Percentiles rank a stretch among this genome's conserved stretches.
Evolutionary conservation across 306 rosid genomes (phyloP).

Genomic region (Ceratonia siliqua): DNA sequence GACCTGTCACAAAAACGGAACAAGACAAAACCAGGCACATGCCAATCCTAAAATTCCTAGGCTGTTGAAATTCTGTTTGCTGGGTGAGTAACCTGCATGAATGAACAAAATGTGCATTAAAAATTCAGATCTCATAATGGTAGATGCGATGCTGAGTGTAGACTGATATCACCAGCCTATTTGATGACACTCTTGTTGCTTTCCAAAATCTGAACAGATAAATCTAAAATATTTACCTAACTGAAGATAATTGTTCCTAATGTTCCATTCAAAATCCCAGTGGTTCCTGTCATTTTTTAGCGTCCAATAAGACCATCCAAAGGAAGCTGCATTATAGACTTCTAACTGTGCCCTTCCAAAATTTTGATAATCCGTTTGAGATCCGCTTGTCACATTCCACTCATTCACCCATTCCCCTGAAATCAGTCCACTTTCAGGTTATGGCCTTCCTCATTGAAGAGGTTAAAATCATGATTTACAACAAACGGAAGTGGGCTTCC

Average conservation of each 20-base stretch:
- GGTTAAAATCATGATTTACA: not conserved
- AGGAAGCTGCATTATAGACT: constrained; percentile 70
- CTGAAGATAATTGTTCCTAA: constrained; percentile 71
- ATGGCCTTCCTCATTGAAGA: not conserved
- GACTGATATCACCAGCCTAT: not conserved
- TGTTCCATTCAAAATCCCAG: constrained; percentile 94
- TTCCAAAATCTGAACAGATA: not conserved
- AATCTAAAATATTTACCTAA: constrained; percentile 46
- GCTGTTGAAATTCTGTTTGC: constrained; percentile 31
- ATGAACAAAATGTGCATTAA: not conserved
- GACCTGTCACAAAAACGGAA: constrained; percentile 43
- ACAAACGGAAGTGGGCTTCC: not conserved
- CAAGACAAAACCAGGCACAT: constrained; percentile 44
- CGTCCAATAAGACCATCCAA: constrained; percentile 94
- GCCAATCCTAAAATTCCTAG: constrained; percentile 44
- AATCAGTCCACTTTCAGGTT: constrained; percentile 25
- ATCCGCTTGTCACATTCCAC: constrained; percentile 55
- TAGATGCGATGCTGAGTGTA: not conserved
- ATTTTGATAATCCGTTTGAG: constrained; percentile 63
- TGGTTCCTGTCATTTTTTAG: constrained; percentile 71
- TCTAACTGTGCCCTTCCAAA: constrained; percentile 81
- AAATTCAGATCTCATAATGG: not conserved
- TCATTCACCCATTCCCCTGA: constrained; percentile 63
- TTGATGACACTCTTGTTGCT: not conserved
- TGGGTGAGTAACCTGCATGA: constrained; percentile 62